Evolutionary conservation across 257 asterid genomes (phyloP).

Genomic region (Vinca minor): DNA sequence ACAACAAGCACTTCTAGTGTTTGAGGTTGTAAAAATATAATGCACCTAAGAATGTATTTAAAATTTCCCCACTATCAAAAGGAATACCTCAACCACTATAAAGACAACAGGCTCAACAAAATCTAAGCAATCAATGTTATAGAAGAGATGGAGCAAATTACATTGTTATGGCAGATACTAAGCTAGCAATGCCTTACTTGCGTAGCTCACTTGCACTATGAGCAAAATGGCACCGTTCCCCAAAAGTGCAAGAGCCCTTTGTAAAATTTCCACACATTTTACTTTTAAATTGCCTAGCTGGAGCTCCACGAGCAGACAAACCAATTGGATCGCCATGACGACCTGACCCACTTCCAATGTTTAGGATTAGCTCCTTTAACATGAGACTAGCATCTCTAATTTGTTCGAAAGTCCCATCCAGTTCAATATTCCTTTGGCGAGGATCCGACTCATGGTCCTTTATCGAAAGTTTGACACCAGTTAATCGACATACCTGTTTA

Average conservation of each 20-base stretch:
- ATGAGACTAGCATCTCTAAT: conserved; percentile 61
- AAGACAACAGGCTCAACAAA: no score
- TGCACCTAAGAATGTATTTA: no score
- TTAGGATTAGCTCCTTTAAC: conserved; percentile 66
- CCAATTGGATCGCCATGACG: conserved; percentile 22
- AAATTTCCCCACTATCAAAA: no score
- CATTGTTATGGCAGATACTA: no score
- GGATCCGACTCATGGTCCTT: conserved; percentile 68
- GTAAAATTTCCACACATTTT: conserved; percentile 68
- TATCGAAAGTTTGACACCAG: conserved; percentile 68
- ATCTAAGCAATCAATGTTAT: neutral
- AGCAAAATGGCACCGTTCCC: conserved; percentile 88
- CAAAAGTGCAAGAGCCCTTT: conserved; percentile 80
- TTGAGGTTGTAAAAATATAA: no score
- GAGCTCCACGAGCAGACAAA: conserved; percentile 33
- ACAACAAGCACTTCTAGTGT: no score
- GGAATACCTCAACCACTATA: no score
- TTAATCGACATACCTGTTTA: conserved; percentile 72
- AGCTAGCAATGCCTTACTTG: no score
- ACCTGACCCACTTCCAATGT: conserved; percentile 31
- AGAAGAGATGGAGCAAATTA: no score
- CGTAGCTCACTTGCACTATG: conserved; percentile 76
- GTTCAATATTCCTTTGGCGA: conserved; percentile 64
- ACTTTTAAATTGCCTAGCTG: conserved; percentile 55
- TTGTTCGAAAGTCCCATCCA: conserved; percentile 78